Conservation (phyloP, 2,329 filamentous ascomycete species). For the Aspergillus sp. region DNA sequence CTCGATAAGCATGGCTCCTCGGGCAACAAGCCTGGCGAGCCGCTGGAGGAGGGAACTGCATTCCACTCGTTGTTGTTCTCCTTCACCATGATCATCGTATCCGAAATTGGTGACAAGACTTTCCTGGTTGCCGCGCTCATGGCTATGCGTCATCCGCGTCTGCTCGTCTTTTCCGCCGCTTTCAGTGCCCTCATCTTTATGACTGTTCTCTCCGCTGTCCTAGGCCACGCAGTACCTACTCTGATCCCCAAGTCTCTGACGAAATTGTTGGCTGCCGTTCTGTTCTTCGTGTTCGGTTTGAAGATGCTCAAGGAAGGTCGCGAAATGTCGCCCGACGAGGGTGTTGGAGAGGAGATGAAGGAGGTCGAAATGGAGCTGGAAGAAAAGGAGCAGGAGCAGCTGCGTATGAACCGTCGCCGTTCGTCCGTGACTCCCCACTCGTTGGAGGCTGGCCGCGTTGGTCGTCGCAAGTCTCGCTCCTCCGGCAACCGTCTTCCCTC, state of each 20-base stretch:
- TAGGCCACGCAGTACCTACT: constrained; percentile 88
- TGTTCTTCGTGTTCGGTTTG: constrained; percentile 88
- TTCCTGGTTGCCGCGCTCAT: constrained; percentile 96
- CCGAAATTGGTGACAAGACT: constrained; percentile 97
- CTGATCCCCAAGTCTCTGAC: constrained; percentile 90
- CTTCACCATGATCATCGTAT: constrained; percentile 95
- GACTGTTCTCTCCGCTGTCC: constrained; percentile 89
- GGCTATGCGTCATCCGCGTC: constrained; percentile 96
- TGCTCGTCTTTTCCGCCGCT: constrained; percentile 94
- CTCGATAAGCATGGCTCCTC: constrained; percentile 37
- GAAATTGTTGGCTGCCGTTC: constrained; percentile 76
- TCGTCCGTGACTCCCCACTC: constrained; percentile 73
- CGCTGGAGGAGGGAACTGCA: constrained; percentile 41
- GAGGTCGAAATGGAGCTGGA: constrained; percentile 93
- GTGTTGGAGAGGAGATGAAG: constrained; percentile 94
- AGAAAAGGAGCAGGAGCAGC: constrained; percentile 80
- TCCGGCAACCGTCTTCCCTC: constrained; percentile 73
- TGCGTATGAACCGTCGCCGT: constrained; percentile 65
- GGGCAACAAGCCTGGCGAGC: constrained; percentile 29
- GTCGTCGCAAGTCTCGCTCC: constrained; percentile 67
- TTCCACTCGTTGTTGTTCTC: constrained; percentile 89
- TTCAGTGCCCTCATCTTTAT: constrained; percentile 88
- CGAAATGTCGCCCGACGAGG: constrained; percentile 84
- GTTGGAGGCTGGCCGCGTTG: constrained; percentile 75
- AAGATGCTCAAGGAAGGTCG: constrained; percentile 84